phyloP scores from a whole-genome alignment of 176 grass and related monocot genomes.

The Cenchrus fungigraminus region DNA sequence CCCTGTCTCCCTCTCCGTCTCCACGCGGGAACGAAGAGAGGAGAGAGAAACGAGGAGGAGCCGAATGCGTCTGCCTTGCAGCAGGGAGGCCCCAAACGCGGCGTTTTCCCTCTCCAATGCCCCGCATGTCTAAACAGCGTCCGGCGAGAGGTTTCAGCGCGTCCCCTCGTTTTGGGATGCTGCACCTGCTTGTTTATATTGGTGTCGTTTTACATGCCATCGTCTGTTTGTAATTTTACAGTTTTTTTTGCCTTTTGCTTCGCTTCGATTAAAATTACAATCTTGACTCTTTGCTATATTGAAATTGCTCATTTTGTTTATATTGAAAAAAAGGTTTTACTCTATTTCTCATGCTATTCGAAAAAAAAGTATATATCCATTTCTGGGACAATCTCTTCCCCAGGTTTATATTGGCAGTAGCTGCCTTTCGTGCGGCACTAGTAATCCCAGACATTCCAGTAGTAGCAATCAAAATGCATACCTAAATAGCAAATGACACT shows the following conservation, averaged over 20 bases:
- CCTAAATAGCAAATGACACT: not conserved
- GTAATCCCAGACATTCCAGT: not conserved
- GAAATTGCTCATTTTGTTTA: not conserved
- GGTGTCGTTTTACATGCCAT: not conserved
- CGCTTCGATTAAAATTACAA: not conserved
- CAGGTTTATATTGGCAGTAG: not conserved
- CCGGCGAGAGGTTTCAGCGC: constrained; percentile 36
- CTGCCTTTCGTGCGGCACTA: not conserved
- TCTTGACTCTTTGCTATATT: not conserved
- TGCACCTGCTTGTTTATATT: not conserved
- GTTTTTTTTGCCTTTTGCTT: not conserved
- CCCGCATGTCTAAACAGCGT: not conserved
- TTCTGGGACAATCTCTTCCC: not conserved
- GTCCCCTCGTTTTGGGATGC: constrained; percentile 8
- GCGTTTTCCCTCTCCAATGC: constrained; percentile 27
- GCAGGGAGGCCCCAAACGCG: constrained; percentile 36
- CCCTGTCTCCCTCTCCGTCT: constrained; percentile 42
- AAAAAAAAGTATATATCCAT: not conserved
- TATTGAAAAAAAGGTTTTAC: not conserved
- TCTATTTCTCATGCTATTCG: not conserved
- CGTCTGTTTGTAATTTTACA: no score
- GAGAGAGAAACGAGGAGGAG: constrained; percentile 59
- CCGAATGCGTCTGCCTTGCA: constrained; percentile 42
- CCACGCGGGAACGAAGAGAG: constrained; percentile 54
- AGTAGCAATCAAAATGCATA: not conserved